Base-by-base conservation (phyloP, 768 basidiomycete species). In the Trametes coccinea region DNA sequence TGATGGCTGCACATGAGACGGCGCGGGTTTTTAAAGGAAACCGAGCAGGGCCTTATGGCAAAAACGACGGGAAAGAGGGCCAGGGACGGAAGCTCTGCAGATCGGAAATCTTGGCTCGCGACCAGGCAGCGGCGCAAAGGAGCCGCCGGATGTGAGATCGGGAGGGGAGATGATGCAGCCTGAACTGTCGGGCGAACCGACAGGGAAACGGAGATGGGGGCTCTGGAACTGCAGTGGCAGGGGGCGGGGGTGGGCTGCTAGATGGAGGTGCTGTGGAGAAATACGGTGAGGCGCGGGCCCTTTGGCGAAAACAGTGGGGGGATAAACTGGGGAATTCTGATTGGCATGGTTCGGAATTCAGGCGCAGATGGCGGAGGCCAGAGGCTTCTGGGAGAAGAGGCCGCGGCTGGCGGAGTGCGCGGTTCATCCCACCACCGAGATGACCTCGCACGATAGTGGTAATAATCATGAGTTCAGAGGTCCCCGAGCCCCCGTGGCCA, bases 1-100 rank as follows among this genome's bases (percentile, higher is more conserved):
- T 58, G 63, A 58, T 48, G 56, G 50, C 49, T 60, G 34, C 59
- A 37, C 56, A 64, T 58, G 68, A 66, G 66, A 67, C 61, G 62
- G 64, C 62, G 64, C 62, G 54, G 60, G 61, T 50, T 57, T 48
- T 39, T 52, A 57, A 58, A 54, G 46, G 56, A 62, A 58, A 49
- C 47, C 40, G 56, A 48, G 41, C 31, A 40, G 44, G 30, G 41
- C 53, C 27, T 52, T 52, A 33, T 30, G 53, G 34, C 43, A 47
- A 41, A 48, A 40, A 37, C 14, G 34, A 46, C 45, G 45, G 37
- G 22, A 51, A 44, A 22, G 34, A 49, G 47, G 53, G 53, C 30
- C 46, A 55, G 53, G 53, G 49, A 54, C 52, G 53, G 34, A n/a
- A 50, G 48, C 33, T 48, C 59, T 44, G 39, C 54, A 49, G 61